Conservation (phyloP, 345 rosid genomes). For the Physaria fendleri region DNA sequence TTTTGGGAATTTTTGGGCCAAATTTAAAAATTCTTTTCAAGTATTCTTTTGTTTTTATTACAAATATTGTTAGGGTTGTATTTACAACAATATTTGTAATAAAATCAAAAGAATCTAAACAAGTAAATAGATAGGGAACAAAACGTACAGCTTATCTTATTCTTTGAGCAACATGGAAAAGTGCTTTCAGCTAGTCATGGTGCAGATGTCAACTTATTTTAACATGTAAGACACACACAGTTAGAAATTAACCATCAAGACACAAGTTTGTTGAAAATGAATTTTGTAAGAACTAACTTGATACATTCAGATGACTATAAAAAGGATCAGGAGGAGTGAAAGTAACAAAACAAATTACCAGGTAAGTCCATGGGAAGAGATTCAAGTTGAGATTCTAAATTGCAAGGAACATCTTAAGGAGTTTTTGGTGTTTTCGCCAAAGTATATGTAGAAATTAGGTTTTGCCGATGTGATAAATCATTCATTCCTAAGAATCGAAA, state of each 20-base stretch:
- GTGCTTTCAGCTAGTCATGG: conserved; percentile 86
- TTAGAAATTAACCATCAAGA: conserved; percentile 13
- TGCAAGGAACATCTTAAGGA: conserved; percentile 44
- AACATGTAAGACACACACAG: conserved; percentile 41
- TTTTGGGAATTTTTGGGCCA: too few species aligned
- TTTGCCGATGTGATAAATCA: too few species aligned
- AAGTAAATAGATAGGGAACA: neutral
- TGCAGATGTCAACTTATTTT: conserved; percentile 85
- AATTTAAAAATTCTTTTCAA: too few species aligned
- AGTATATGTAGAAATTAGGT: conserved; percentile 43
- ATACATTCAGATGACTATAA: neutral
- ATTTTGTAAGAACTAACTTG: neutral
- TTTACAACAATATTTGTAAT: too few species aligned
- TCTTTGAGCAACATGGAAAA: conserved; percentile 79
- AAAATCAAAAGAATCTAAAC: too few species aligned
- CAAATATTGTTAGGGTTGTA: too few species aligned
- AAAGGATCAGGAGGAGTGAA: neutral
- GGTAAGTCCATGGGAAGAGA: conserved; percentile 82
- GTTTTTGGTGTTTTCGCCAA: conserved; percentile 66
- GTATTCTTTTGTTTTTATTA: too few species aligned
- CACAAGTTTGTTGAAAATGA: too few species aligned
- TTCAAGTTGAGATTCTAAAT: conserved; percentile 68
- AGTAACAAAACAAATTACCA: conserved; percentile 38
- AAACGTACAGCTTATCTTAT: conserved; percentile 67
- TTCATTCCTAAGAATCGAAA: too few species aligned